phyloP scores from a whole-genome alignment of 345 rosid genomes.

The Physaria fendleri region DNA sequence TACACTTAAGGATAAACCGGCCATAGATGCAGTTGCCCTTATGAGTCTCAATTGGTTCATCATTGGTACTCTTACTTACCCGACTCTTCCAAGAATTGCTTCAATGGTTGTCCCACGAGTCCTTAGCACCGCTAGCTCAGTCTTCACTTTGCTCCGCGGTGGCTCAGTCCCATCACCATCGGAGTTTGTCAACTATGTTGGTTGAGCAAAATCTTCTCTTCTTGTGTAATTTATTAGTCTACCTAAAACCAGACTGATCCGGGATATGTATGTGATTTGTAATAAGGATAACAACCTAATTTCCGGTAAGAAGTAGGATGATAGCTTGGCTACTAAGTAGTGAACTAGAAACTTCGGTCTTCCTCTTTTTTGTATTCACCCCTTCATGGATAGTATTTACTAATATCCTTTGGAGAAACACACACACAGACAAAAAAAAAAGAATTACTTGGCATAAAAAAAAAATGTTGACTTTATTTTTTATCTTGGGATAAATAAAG shows the following conservation, averaged over 20 bases:
- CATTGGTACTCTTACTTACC: slow-evolving; percentile 69
- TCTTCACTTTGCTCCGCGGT: slow-evolving; percentile 6
- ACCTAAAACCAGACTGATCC: neutral
- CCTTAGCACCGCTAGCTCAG: neutral
- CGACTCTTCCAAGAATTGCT: slow-evolving; percentile 50
- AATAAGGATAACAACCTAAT: too few relatives aligned
- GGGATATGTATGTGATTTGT: neutral
- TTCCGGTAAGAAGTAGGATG: too few relatives aligned
- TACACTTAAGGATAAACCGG: slow-evolving; percentile 53
- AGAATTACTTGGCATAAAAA: too few relatives aligned
- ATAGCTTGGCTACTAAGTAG: too few relatives aligned
- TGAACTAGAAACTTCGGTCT: too few relatives aligned
- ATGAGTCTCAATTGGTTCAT: slow-evolving; percentile 83
- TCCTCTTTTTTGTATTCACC: too few relatives aligned
- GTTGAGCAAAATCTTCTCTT: neutral
- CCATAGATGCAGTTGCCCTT: slow-evolving; percentile 71
- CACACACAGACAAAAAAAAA: too few relatives aligned
- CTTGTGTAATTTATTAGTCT: neutral
- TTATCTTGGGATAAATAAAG: too few relatives aligned
- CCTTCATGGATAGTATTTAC: too few relatives aligned
- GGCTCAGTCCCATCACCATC: neutral
- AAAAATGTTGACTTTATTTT: too few relatives aligned
- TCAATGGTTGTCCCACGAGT: slow-evolving; percentile 32
- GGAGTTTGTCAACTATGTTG: slow-evolving; percentile 8
- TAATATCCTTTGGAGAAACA: too few relatives aligned